A percentile compares a stretch with the other conserved stretches of the same genome.
These are phyloP conservation scores for Candida vaughaniae DNA, from an alignment of 805 yeast genomes.

Conservation along the genomic window DNA sequence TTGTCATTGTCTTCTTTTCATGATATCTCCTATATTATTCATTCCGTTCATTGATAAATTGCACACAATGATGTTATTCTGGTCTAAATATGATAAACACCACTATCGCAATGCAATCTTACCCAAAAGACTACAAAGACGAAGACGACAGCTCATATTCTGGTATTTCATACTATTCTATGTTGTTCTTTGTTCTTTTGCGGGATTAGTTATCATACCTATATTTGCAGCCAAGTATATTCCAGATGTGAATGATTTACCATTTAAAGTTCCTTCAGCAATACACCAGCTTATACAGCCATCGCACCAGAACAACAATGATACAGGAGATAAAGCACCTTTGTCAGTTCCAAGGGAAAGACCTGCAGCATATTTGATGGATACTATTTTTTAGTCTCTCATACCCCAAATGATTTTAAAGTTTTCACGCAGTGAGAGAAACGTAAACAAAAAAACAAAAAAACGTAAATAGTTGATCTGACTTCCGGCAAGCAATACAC, in stretches of 20 bases:
- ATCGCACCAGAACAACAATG: slow-evolving; percentile 57
- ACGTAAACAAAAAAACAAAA: neutral
- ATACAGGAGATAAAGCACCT: slow-evolving; percentile 61
- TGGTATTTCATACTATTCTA: slow-evolving; percentile 50
- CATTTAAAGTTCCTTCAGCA: slow-evolving; percentile 18
- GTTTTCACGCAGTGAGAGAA: neutral
- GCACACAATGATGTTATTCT: slow-evolving; percentile 50
- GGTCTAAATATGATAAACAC: slow-evolving; percentile 42
- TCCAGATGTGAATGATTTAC: slow-evolving; percentile 7
- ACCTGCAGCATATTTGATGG: slow-evolving; percentile 17
- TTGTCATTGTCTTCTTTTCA: slow-evolving; percentile 42
- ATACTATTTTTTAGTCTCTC: slow-evolving; percentile 9
- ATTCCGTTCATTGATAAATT: slow-evolving; percentile 48
- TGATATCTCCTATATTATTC: slow-evolving; percentile 39
- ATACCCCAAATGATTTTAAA: too few relatives aligned
- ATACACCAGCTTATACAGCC: slow-evolving; percentile 51
- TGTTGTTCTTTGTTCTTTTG: slow-evolving; percentile 36
- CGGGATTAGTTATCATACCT: slow-evolving; percentile 48
- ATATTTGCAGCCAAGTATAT: slow-evolving; percentile 22
- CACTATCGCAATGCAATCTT: slow-evolving; percentile 38
- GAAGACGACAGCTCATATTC: slow-evolving; percentile 25
- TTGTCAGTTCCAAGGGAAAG: slow-evolving; percentile 37
- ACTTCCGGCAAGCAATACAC: too few relatives aligned
- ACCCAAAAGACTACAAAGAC: slow-evolving; percentile 37
- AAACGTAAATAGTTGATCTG: too few relatives aligned